These are phyloP conservation scores for Triglochin maritima DNA, from an alignment of 106 monocot genomes.

Conservation along the genomic window DNA sequence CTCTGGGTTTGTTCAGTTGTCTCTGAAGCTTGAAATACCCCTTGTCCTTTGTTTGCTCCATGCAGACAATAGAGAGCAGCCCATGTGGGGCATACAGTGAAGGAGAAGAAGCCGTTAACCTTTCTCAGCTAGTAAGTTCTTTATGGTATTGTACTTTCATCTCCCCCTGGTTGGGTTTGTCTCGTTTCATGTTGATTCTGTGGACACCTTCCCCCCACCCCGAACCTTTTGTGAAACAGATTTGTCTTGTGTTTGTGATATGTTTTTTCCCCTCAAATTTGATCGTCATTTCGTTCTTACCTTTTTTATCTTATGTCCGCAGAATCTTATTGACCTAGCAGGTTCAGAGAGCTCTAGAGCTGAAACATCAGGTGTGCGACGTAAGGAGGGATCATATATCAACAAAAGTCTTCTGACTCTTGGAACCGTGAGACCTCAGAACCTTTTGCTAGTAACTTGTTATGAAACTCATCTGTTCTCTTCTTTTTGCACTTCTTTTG, in stretches of 20 bases:
- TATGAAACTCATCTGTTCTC: no score
- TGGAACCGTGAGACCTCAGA: conserved; percentile 54
- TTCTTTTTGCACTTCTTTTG: no score
- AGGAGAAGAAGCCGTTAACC: conserved; percentile 69
- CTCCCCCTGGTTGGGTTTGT: not conserved
- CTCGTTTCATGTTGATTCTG: not conserved
- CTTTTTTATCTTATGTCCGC: conserved; percentile 46
- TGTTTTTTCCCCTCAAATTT: conserved; percentile 1
- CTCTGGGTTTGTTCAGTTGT: no score
- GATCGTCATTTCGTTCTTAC: conserved; percentile 1
- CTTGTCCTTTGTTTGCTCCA: not conserved
- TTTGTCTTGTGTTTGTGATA: not conserved
- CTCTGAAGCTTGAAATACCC: no score
- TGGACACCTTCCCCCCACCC: no score
- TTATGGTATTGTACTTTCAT: not conserved
- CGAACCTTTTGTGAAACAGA: no score
- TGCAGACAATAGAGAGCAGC: conserved; percentile 92
- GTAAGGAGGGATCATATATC: conserved; percentile 91
- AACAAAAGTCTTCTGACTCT: conserved; percentile 94
- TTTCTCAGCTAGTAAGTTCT: conserved; percentile 69
- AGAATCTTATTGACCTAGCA: conserved; percentile 99
- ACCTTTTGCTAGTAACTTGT: no score
- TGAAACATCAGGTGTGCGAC: conserved; percentile 83
- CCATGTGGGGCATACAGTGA: conserved; percentile 65
- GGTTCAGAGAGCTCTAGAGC: conserved; percentile 97